These are phyloP conservation scores for Periconia sp. DNA, from an alignment of 2,329 filamentous ascomycete species.

Conservation along the genomic window DNA sequence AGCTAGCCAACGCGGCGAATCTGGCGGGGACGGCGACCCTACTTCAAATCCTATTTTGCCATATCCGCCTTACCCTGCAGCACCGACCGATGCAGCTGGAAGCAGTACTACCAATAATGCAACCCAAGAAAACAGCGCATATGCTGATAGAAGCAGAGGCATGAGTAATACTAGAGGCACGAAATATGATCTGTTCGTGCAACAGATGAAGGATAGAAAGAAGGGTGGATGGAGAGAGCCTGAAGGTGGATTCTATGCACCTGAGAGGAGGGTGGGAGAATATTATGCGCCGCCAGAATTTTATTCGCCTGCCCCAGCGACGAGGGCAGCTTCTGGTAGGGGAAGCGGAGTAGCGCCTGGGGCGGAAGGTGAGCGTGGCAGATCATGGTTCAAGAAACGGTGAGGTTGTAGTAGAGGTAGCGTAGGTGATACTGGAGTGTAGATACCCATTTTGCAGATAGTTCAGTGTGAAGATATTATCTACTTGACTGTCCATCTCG, in stretches of 20 bases:
- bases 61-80: no score
- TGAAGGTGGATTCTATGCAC: constrained; percentile 30
- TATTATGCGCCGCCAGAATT: constrained; percentile 23
- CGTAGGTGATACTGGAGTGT: no score
- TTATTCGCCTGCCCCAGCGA: no score
- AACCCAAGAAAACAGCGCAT: background rate
- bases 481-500: no score
- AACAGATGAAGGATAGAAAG: constrained; percentile 16
- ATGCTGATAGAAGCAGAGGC: background rate
- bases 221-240: constrained; percentile 13
- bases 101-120: background rate
- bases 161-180: constrained; percentile 13
- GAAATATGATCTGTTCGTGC: constrained; percentile 17
- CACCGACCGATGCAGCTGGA: background rate
- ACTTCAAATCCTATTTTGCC: no score
- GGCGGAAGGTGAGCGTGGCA: no score
- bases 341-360: no score
- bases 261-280: constrained; percentile 23
- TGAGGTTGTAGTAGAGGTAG: no score
- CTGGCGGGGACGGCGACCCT: background rate
- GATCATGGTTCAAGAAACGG: no score
- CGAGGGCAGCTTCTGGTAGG: no score
- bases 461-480: no score
- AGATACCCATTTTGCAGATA: no score
- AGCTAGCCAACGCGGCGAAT: background rate